Evolutionary conservation across 108 stramenopile species (phyloP).

Genomic region (Fragilariopsis cylindrus): DNA sequence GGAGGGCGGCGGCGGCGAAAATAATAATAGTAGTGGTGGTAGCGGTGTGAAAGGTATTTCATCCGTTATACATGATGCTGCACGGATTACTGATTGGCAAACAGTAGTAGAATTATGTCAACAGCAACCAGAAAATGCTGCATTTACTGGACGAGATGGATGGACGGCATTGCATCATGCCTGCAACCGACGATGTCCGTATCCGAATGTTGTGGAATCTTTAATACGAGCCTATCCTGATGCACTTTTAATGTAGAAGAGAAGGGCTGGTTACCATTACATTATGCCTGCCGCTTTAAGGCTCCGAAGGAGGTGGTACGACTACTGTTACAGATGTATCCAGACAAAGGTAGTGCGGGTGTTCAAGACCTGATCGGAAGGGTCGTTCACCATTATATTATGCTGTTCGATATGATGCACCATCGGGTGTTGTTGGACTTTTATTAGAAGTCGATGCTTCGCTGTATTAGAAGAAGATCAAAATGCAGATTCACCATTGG

Average conservation of each 20-base stretch:
- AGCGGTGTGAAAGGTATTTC: constrained; percentile 7
- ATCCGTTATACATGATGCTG: constrained; percentile 72
- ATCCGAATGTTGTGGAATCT: constrained; percentile 58
- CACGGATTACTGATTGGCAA: constrained; percentile 69
- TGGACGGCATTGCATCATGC: constrained; percentile 80
- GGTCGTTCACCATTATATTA: constrained; percentile 72
- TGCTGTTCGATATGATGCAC: constrained; percentile 83
- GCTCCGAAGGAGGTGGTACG: constrained; percentile 62
- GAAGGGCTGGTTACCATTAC: constrained; percentile 75
- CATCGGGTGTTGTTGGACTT: constrained; percentile 70
- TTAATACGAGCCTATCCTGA: constrained; percentile 69
- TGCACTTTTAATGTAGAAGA: constrained; percentile 58
- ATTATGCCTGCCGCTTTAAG: constrained; percentile 79
- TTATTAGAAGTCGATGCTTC: constrained; percentile 63
- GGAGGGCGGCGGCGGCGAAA: no score
- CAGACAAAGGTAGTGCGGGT: constrained; percentile 47
- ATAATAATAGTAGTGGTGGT: no score
- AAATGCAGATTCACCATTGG: constrained; percentile 63
- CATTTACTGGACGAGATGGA: constrained; percentile 56
- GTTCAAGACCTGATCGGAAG: constrained; percentile 49
- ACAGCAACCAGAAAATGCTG: constrained; percentile 55
- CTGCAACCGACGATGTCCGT: constrained; percentile 76
- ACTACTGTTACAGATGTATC: constrained; percentile 50
- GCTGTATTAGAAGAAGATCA: constrained; percentile 81
- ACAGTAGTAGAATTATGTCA: constrained; percentile 45